A percentile compares a stretch with the other conserved stretches of the same genome.
Conservation (phyloP, 2,329 filamentous ascomycete genomes). For the Diaporthe amygdali region DNA sequence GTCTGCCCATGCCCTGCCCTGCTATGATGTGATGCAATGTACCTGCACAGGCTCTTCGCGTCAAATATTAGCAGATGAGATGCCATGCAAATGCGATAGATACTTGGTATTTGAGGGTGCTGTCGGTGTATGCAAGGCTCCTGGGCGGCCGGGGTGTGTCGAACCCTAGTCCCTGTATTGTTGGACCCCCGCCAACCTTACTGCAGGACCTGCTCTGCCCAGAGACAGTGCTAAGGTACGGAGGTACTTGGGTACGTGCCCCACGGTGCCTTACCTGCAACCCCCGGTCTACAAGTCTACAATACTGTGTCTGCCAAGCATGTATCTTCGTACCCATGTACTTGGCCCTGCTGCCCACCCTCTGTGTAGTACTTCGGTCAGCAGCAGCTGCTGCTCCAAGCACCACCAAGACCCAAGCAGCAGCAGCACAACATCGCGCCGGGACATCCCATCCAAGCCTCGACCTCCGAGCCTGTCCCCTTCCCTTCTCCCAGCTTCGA, state of each 20-base stretch:
- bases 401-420: background rate
- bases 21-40: background rate
- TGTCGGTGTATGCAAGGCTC: background rate
- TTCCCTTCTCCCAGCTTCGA: slow-evolving; percentile 11
- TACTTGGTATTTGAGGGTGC: background rate
- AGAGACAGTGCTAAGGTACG: background rate
- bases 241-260: background rate
- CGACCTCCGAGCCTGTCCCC: slow-evolving; percentile 4
- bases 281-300: background rate
- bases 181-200: slow-evolving; percentile 4
- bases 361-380: slow-evolving; percentile 11
- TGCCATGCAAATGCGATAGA: background rate
- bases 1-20: background rate
- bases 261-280: background rate
- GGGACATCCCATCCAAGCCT: slow-evolving; percentile 16
- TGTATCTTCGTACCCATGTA: background rate
- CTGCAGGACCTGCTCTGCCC: slow-evolving; percentile 5
- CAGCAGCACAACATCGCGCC: background rate
- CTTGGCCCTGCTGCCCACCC: background rate
- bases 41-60: background rate
- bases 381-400: background rate
- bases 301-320: no score
- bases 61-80: background rate
- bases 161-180: background rate
- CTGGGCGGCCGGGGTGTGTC: background rate